Conservation (phyloP, 495 filamentous ascomycete species). For the Daldinia caldariorum region DNA sequence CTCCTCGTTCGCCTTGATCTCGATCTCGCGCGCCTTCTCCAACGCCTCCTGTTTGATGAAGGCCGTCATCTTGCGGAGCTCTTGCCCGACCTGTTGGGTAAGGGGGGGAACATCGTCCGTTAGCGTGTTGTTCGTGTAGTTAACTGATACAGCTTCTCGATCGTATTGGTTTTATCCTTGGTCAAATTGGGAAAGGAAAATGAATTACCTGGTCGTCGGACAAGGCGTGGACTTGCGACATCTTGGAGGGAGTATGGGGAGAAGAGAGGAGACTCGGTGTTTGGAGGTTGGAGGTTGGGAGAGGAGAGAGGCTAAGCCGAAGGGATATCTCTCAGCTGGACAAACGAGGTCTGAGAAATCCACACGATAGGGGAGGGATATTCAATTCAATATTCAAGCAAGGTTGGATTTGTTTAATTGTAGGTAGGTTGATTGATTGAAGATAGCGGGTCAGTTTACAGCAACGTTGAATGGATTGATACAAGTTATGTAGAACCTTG, state of each 20-base stretch:
- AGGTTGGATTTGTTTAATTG: neutral
- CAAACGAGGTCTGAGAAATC: conserved; percentile 3
- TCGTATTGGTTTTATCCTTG: no score
- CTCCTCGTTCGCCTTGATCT: conserved; percentile 97
- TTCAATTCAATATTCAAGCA: neutral
- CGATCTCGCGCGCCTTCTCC: conserved; percentile 96
- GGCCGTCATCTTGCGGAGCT: conserved; percentile 99
- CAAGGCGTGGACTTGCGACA: conserved; percentile 92
- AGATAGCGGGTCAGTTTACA: conserved; percentile 33
- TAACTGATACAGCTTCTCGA: neutral
- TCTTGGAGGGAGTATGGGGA: conserved; percentile 59
- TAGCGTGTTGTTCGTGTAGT: conserved; percentile 24
- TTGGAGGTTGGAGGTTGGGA: conserved; percentile 21
- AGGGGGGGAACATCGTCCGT: conserved; percentile 10
- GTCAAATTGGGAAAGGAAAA: neutral
- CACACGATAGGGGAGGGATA: conserved; percentile 7
- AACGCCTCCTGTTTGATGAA: conserved; percentile 99
- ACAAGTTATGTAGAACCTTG: conserved; percentile 16
- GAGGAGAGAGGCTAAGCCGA: conserved; percentile 16
- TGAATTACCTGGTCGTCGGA: conserved; percentile 90
- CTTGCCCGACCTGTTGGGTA: conserved; percentile 76
- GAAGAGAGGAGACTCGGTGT: conserved; percentile 36
- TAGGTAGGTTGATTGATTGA: conserved; percentile 34
- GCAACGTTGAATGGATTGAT: conserved; percentile 25
- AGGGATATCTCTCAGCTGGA: conserved; percentile 17